These are phyloP conservation scores for Prunus mume DNA, from an alignment of 306 rosid species.

Conservation along the genomic window DNA sequence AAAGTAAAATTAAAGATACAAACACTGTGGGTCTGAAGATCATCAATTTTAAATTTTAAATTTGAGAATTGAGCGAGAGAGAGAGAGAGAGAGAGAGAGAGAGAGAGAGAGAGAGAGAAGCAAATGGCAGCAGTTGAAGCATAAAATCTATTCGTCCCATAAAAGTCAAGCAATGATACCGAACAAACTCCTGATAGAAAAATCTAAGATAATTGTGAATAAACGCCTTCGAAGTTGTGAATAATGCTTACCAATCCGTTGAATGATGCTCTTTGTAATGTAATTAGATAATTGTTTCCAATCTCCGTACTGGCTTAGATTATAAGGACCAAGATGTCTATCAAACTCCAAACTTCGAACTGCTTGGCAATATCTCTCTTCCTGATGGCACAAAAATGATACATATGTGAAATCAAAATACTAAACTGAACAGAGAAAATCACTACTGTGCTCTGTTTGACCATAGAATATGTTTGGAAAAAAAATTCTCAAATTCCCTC, in stretches of 20 bases:
- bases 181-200: neutral
- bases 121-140: neutral
- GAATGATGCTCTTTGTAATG: slow-evolving; percentile 49
- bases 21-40: neutral
- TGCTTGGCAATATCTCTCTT: slow-evolving; percentile 15
- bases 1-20: no score
- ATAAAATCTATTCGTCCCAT: neutral
- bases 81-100: neutral
- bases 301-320: slow-evolving; percentile 21
- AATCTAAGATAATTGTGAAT: neutral
- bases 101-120: neutral
- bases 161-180: neutral
- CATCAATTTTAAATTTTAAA: neutral
- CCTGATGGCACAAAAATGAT: neutral
- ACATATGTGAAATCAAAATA: neutral
- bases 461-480: neutral
- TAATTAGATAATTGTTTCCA: slow-evolving; percentile 60
- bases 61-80: neutral
- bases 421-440: neutral
- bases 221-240: slow-evolving; percentile 15
- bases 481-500: neutral
- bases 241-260: slow-evolving; percentile 51
- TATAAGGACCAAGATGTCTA: slow-evolving; percentile 37
- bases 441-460: neutral
- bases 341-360: slow-evolving; percentile 60